phyloP scores from a whole-genome alignment of 148 eudicot genomes.

The Arbutus unedo region DNA sequence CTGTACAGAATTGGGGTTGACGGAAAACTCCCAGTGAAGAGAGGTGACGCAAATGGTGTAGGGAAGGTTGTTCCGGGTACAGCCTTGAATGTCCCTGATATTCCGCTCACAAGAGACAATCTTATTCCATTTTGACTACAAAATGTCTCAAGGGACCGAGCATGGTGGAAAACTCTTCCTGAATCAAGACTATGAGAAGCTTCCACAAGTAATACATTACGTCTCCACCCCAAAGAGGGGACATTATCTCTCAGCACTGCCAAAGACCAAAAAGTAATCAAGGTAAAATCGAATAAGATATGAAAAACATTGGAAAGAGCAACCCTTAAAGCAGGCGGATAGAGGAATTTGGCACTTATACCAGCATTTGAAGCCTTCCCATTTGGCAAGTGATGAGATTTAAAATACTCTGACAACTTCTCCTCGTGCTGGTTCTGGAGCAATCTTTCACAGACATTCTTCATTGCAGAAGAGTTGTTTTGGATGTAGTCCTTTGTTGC shows the following conservation, averaged over 20 bases:
- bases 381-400: constrained; percentile 44
- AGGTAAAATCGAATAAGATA: not conserved
- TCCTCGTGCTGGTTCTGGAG: constrained; percentile 71
- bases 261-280: constrained; percentile 15
- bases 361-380: constrained; percentile 45
- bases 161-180: constrained; percentile 87
- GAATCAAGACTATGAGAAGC: constrained; percentile 91
- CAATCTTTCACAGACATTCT: constrained; percentile 68
- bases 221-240: constrained; percentile 93
- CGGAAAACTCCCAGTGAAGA: constrained; percentile 97
- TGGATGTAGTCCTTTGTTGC: constrained; percentile 81
- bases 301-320: constrained; percentile 1
- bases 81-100: constrained; percentile 45
- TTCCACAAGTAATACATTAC: constrained; percentile 82
- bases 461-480: constrained; percentile 63
- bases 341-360: constrained; percentile 24
- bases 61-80: constrained; percentile 50
- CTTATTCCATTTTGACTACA: constrained; percentile 67
- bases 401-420: constrained; percentile 41
- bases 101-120: constrained; percentile 50
- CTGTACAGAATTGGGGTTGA: constrained; percentile 80
- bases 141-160: constrained; percentile 83
- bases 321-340: not conserved
- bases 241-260: constrained; percentile 43
- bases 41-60: constrained; percentile 80